Percentiles rank a stretch among this genome's conserved stretches.
phyloP scores from a whole-genome alignment of 495 filamentous ascomycete species.

The Tuber melanosporum region DNA sequence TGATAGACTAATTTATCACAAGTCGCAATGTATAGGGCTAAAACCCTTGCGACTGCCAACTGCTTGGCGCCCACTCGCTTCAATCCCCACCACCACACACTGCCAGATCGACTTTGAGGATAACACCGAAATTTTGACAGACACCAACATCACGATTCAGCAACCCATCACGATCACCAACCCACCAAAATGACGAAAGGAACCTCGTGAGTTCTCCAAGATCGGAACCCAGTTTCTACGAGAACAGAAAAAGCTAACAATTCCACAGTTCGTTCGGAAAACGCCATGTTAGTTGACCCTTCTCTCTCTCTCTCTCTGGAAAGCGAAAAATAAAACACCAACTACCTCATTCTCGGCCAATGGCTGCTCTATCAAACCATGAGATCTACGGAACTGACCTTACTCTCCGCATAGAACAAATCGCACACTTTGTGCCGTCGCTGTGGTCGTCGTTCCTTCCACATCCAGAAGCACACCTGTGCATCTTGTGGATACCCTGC shows the following conservation, averaged over 20 bases:
- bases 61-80: neutral
- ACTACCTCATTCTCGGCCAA: neutral
- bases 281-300: constrained; percentile 38
- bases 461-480: constrained; percentile 99
- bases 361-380: neutral
- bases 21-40: neutral
- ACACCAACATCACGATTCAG: constrained; percentile 24
- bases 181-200: constrained; percentile 39
- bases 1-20: neutral
- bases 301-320: neutral
- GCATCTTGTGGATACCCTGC: constrained; percentile 94
- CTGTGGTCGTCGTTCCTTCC: constrained; percentile 93
- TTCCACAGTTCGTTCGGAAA: constrained; percentile 41
- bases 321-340: constrained; percentile 45
- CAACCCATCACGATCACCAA: constrained; percentile 24
- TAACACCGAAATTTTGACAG: constrained; percentile 27
- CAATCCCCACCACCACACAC: neutral
- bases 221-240: constrained; percentile 2
- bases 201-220: constrained; percentile 40
- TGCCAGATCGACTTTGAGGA: constrained; percentile 7
- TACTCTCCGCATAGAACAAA: constrained; percentile 98
- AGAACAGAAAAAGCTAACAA: constrained; percentile 16
- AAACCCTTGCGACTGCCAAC: neutral
- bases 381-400: constrained; percentile 73
- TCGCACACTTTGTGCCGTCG: constrained; percentile 98